Percentiles rank a stretch among this genome's conserved stretches.
phyloP scores from a whole-genome alignment of 75 land plant species.

The Ceratopteris richardii region DNA sequence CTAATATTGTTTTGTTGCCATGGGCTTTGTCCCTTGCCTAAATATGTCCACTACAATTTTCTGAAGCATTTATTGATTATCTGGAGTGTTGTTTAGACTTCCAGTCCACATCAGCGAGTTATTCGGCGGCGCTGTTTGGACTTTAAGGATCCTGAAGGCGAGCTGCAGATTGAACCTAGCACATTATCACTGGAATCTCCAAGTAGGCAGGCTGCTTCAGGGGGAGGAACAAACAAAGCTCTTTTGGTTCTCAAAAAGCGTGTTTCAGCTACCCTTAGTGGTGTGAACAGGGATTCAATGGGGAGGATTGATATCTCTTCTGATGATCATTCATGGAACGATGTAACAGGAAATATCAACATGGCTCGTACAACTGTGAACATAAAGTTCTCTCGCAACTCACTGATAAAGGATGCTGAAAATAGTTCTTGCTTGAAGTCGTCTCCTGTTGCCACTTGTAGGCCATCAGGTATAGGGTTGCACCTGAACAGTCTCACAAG shows the following conservation, averaged over 20 bases:
- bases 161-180: slow-evolving; percentile 8
- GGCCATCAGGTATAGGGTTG: slow-evolving; percentile 52
- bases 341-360: neutral
- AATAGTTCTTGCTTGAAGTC: neutral
- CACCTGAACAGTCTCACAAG: slow-evolving; percentile 53
- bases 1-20: too few relatives aligned
- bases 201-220: neutral
- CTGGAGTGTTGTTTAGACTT: too few relatives aligned
- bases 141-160: slow-evolving; percentile 25
- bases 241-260: slow-evolving; percentile 8
- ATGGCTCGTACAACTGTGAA: slow-evolving; percentile 2
- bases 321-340: slow-evolving; percentile 2
- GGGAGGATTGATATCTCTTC: neutral
- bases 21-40: too few relatives aligned
- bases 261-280: slow-evolving; percentile 10
- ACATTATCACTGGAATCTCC: slow-evolving; percentile 1
- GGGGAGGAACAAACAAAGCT: slow-evolving; percentile 1
- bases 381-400: slow-evolving; percentile 7
- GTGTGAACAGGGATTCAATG: slow-evolving; percentile 1
- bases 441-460: slow-evolving; percentile 3
- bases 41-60: too few relatives aligned
- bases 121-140: slow-evolving; percentile 31
- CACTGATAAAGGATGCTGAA: neutral
- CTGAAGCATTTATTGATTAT: too few relatives aligned
- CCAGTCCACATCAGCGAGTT: slow-evolving; percentile 20